A percentile compares a stretch with the other conserved stretches of the same genome.
Conservation (phyloP, 768 basidiomycete genomes). For the Termitomyces sp. region DNA sequence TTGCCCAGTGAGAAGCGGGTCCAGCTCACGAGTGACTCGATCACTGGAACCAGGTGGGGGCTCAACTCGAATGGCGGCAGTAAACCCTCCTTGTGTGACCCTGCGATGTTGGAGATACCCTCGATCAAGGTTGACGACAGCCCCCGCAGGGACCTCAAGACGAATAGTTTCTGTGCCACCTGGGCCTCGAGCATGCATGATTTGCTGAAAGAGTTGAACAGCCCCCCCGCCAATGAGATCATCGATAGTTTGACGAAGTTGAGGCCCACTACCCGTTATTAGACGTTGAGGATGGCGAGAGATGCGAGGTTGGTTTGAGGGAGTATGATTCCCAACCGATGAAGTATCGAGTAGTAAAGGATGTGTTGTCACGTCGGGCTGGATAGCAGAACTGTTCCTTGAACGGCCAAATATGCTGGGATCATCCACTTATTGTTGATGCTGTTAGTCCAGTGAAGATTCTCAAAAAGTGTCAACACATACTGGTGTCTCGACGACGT, state of each 20-base stretch:
- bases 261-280: constrained; percentile 47
- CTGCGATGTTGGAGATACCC: constrained; percentile 49
- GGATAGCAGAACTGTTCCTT: constrained; percentile 46
- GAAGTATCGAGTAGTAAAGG: constrained; percentile 76
- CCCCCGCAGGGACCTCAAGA: constrained; percentile 70
- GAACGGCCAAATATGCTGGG: constrained; percentile 63
- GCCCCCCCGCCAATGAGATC: constrained; percentile 81
- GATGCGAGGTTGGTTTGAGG: constrained; percentile 44
- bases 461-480: constrained; percentile 19
- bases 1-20: constrained; percentile 78
- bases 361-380: constrained; percentile 75
- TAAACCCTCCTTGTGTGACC: constrained; percentile 43
- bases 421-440: constrained; percentile 42
- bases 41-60: constrained; percentile 40
- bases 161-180: constrained; percentile 67
- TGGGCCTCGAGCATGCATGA: constrained; percentile 61
- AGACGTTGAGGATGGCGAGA: constrained; percentile 59
- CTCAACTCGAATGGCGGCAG: constrained; percentile 65
- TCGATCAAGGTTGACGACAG: constrained; percentile 60
- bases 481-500: constrained; percentile 56
- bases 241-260: constrained; percentile 76
- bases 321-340: constrained; percentile 39
- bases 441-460: constrained; percentile 9
- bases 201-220: constrained; percentile 79
- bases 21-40: constrained; percentile 62